phyloP scores from a whole-genome alignment of 106 monocot genomes.

The Platanthera guangdongensis region DNA sequence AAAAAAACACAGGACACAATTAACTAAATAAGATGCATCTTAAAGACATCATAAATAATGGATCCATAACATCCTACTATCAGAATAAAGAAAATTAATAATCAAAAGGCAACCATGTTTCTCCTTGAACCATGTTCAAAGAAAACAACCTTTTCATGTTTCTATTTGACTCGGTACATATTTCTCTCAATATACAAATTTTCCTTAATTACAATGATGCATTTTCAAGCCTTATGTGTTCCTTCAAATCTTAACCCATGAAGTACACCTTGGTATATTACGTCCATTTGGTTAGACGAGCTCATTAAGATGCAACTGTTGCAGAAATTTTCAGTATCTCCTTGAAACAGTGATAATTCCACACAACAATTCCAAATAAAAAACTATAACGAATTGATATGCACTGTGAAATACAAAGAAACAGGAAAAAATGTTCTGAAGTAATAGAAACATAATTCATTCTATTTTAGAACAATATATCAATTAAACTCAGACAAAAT shows the following conservation, averaged over 20 bases:
- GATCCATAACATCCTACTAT: not conserved
- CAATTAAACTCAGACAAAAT: not conserved
- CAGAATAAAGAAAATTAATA: not conserved
- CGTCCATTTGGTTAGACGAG: not conserved
- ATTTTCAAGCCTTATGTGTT: not conserved
- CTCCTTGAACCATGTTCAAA: not conserved
- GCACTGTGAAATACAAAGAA: no score
- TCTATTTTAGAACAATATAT: not conserved
- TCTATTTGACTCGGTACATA: not conserved
- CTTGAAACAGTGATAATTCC: not conserved
- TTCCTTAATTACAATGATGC: not conserved
- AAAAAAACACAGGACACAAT: no score
- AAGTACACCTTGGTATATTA: not conserved
- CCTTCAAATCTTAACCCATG: not conserved
- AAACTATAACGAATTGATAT: not conserved
- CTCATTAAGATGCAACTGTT: not conserved
- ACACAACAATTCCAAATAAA: not conserved
- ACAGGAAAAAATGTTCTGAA: not conserved
- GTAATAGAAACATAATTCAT: not conserved
- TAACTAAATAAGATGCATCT: no score
- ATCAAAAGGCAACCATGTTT: not conserved
- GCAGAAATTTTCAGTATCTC: not conserved
- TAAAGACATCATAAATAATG: no score
- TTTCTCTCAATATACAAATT: not conserved
- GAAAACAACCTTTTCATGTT: not conserved